phyloP scores from a whole-genome alignment of 306 rosid species.

The Inga leiocalycina region DNA sequence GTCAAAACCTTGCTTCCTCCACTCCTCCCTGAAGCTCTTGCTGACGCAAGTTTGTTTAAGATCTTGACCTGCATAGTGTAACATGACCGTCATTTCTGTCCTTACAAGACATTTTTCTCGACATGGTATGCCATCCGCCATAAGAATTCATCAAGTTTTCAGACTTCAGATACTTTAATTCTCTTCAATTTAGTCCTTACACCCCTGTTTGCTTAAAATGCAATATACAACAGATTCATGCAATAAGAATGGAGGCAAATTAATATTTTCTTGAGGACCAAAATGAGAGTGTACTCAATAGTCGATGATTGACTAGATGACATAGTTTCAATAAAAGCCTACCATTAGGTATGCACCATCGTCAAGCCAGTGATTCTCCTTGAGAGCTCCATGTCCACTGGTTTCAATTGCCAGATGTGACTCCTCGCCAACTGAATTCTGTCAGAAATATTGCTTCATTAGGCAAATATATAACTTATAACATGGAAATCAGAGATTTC shows the following conservation, averaged over 20 bases:
- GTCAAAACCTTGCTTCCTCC: constrained; percentile 91
- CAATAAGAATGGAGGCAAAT: not conserved
- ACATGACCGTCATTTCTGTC: not conserved
- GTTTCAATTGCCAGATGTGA: constrained; percentile 98
- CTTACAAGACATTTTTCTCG: not conserved
- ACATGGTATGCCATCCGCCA: not conserved
- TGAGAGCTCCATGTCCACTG: constrained; percentile 99
- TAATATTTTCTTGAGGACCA: not conserved
- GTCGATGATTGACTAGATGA: constrained; percentile 21
- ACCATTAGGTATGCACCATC: constrained; percentile 99
- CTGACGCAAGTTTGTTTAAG: constrained; percentile 88
- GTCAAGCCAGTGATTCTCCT: constrained; percentile 98
- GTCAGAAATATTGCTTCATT: constrained; percentile 36
- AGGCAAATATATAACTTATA: constrained; percentile 37
- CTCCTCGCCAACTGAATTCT: constrained; percentile 87
- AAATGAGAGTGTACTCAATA: not conserved
- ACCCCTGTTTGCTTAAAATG: not conserved
- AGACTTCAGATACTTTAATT: not conserved
- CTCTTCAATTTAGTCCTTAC: not conserved
- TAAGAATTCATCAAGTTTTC: not conserved
- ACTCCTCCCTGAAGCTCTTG: constrained; percentile 73
- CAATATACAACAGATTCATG: not conserved
- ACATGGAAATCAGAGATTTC: constrained; percentile 9
- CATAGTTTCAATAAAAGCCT: constrained; percentile 35
- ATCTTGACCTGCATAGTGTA: constrained; percentile 73